Evolutionary conservation across 306 rosid species (phyloP).

Genomic region (Lathyrus sativus): DNA sequence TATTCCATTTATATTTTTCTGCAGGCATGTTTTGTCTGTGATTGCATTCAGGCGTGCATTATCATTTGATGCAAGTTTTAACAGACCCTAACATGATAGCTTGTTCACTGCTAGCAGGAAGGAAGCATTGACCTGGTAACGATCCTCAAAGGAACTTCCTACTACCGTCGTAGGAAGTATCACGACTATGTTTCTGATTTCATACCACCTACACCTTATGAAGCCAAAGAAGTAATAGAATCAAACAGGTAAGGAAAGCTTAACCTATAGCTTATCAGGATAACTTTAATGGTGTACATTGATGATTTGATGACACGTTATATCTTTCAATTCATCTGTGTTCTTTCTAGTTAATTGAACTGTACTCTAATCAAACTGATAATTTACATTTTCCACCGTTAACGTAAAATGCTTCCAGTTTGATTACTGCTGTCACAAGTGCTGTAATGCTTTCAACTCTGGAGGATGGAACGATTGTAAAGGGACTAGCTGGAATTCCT

Average conservation of each 20-base stretch:
- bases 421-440: slow-evolving; percentile 49
- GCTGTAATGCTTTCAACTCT: slow-evolving; percentile 83
- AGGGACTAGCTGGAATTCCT: slow-evolving; percentile 86
- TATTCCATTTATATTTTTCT: slow-evolving; percentile 33
- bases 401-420: slow-evolving; percentile 45
- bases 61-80: slow-evolving; percentile 31
- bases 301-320: slow-evolving; percentile 5
- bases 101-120: slow-evolving; percentile 55
- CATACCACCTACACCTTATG: slow-evolving; percentile 64
- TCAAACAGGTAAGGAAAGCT: slow-evolving; percentile 49
- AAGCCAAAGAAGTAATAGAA: slow-evolving; percentile 48
- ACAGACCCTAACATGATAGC: slow-evolving; percentile 12
- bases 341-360: slow-evolving; percentile 11
- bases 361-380: slow-evolving; percentile 25
- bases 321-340: slow-evolving; percentile 18
- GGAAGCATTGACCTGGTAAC: slow-evolving; percentile 66
- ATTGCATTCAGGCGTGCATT: slow-evolving; percentile 10
- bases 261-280: slow-evolving; percentile 12
- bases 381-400: slow-evolving; percentile 18
- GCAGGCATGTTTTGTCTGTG: neutral
- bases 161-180: slow-evolving; percentile 71
- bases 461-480: slow-evolving; percentile 72
- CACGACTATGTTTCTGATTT: slow-evolving; percentile 73
- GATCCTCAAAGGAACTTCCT: slow-evolving; percentile 61
- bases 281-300: slow-evolving; percentile 1